These are phyloP conservation scores for Aspergillus latus DNA, from an alignment of 2,329 filamentous ascomycete species.

Conservation along the genomic window DNA sequence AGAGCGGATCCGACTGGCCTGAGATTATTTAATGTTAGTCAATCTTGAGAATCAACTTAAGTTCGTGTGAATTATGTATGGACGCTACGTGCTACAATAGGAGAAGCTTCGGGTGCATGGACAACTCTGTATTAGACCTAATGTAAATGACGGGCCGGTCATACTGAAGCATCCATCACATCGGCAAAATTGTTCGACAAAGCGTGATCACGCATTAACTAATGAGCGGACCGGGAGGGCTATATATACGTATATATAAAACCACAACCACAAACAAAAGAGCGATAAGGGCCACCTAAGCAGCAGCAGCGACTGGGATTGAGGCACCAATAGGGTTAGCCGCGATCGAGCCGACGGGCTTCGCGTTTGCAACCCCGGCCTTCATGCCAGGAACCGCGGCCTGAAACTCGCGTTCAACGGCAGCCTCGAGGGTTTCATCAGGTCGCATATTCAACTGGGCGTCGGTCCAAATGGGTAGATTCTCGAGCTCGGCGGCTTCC, in stretches of 20 bases:
- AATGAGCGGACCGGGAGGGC: conserved; percentile 11
- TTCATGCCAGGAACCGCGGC: conserved; percentile 24
- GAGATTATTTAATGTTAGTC: background rate
- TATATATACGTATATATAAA: background rate
- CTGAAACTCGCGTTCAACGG: conserved; percentile 48
- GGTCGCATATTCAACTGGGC: conserved; percentile 71
- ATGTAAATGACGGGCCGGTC: conserved; percentile 11
- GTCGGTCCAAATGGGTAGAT: conserved; percentile 85
- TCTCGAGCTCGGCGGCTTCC: conserved; percentile 56
- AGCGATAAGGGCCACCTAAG: conserved; percentile 20
- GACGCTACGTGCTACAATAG: background rate
- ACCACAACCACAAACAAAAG: background rate
- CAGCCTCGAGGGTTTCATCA: conserved; percentile 62
- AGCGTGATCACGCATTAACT: conserved; percentile 2
- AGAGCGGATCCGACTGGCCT: background rate
- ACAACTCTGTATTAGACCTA: conserved; percentile 2
- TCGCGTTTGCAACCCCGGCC: conserved; percentile 20
- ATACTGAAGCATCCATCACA: conserved; percentile 7
- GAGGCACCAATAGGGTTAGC: conserved; percentile 20
- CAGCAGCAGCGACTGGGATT: conserved; percentile 31
- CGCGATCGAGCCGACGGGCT: conserved; percentile 19
- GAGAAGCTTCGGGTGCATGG: background rate
- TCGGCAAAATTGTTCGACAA: background rate
- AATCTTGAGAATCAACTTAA: background rate
- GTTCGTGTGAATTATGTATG: background rate